Conservation (phyloP, 345 rosid genomes). For the Noccaea caerulescens region DNA sequence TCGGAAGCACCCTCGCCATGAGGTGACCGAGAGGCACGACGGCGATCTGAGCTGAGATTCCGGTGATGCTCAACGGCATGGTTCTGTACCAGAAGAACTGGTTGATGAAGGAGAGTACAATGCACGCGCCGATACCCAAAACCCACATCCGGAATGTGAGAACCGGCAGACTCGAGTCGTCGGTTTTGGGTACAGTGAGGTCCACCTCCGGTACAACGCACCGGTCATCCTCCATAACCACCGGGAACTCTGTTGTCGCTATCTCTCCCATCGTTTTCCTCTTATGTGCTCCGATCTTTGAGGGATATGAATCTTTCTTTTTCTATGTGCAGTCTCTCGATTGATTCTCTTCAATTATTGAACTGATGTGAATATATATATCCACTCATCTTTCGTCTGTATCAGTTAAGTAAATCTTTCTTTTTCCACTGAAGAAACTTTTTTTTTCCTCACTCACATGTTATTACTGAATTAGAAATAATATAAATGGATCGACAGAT, state of each 20-base stretch:
- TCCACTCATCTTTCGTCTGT: conserved; percentile 8
- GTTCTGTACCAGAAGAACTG: conserved; percentile 92
- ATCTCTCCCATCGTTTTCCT: conserved; percentile 41
- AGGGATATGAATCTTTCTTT: conserved; percentile 6
- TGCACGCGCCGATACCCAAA: conserved; percentile 64
- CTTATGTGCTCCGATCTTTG: neutral
- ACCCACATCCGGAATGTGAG: conserved; percentile 90
- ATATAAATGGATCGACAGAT: conserved; percentile 14
- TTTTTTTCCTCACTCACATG: conserved; percentile 26
- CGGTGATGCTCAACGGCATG: conserved; percentile 54
- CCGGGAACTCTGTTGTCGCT: conserved; percentile 35
- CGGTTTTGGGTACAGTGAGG: conserved; percentile 79
- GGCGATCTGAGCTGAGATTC: conserved; percentile 81
- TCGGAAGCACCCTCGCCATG: conserved; percentile 63
- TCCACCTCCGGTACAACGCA: conserved; percentile 72
- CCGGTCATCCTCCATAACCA: conserved; percentile 41
- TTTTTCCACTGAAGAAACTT: conserved; percentile 11
- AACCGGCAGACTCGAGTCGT: conserved; percentile 64
- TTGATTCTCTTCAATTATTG: conserved; percentile 24
- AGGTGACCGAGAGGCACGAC: conserved; percentile 79
- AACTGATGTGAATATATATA: conserved; percentile 5
- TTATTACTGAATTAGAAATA: neutral
- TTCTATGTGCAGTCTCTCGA: conserved; percentile 10
- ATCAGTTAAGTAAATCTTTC: conserved; percentile 20
- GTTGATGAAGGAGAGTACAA: conserved; percentile 69